A percentile compares a stretch with the other conserved stretches of the same genome.
phyloP scores from a whole-genome alignment of 306 rosid genomes.

The Malus fusca region DNA sequence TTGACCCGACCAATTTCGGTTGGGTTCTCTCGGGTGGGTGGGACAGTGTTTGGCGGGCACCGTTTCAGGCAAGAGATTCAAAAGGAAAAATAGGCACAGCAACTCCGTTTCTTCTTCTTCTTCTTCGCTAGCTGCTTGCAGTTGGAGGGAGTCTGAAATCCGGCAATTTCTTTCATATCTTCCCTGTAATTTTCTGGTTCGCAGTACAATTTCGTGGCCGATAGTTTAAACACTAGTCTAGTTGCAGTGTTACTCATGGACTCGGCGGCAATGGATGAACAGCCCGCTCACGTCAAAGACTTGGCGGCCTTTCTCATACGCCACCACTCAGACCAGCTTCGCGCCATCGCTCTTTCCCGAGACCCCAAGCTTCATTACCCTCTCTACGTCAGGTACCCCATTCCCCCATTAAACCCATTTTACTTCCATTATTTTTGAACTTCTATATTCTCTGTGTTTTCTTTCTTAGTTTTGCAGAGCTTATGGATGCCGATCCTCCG shows the following conservation, averaged over 20 bases:
- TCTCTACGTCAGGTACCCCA: conserved; percentile 47
- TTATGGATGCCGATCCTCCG: conserved; percentile 55
- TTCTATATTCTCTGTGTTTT: not conserved
- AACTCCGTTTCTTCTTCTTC: too few species aligned
- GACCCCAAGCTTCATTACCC: conserved; percentile 69
- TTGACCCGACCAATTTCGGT: too few species aligned
- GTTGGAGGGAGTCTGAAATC: too few species aligned
- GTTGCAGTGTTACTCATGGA: not conserved
- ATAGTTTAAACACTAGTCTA: not conserved
- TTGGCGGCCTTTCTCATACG: conserved; percentile 52
- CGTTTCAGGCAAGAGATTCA: too few species aligned
- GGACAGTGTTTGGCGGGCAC: too few species aligned
- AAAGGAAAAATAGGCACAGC: too few species aligned
- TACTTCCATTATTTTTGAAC: not conserved
- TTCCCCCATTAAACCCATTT: not conserved
- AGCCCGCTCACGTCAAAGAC: conserved; percentile 18
- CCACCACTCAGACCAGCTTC: conserved; percentile 47
- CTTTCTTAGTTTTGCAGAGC: conserved; percentile 54
- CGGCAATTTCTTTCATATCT: too few species aligned
- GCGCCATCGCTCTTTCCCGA: conserved; percentile 46
- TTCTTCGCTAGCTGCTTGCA: too few species aligned
- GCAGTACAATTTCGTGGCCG: too few species aligned
- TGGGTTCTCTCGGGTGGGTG: too few species aligned
- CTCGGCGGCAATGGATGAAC: conserved; percentile 18
- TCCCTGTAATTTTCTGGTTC: too few species aligned